phyloP scores from a whole-genome alignment of 108 stramenopile species.

The Bacterosira constricta region DNA sequence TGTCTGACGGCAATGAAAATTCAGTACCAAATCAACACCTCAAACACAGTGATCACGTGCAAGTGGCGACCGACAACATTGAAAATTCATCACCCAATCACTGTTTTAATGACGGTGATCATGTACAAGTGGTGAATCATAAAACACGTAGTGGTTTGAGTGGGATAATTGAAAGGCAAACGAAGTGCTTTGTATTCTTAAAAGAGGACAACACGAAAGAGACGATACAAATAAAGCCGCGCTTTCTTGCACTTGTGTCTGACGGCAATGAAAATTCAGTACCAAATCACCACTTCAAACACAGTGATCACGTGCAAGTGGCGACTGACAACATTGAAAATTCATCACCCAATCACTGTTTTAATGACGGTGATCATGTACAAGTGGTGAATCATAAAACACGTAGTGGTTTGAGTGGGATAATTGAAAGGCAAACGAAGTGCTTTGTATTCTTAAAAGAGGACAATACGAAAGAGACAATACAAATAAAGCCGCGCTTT shows the following conservation, averaged over 20 bases:
- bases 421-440: background rate
- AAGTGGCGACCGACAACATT: too few relatives aligned
- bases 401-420: background rate
- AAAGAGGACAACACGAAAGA: background rate
- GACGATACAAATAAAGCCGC: background rate
- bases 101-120: background rate
- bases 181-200: constrained; percentile 6
- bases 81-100: background rate
- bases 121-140: background rate
- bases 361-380: background rate
- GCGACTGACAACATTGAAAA: background rate
- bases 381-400: background rate
- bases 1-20: too few relatives aligned
- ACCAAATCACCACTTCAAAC: too few relatives aligned
- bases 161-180: background rate
- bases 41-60: too few relatives aligned
- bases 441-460: constrained; percentile 6
- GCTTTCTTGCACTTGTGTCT: too few relatives aligned
- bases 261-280: too few relatives aligned
- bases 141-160: background rate
- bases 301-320: too few relatives aligned
- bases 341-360: background rate
- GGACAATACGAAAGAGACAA: background rate
- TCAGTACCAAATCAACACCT: too few relatives aligned
- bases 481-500: background rate